A percentile compares a stretch with the other conserved stretches of the same genome.
Conservation (phyloP, 495 filamentous ascomycete species). For the Ramalina peruviana region DNA sequence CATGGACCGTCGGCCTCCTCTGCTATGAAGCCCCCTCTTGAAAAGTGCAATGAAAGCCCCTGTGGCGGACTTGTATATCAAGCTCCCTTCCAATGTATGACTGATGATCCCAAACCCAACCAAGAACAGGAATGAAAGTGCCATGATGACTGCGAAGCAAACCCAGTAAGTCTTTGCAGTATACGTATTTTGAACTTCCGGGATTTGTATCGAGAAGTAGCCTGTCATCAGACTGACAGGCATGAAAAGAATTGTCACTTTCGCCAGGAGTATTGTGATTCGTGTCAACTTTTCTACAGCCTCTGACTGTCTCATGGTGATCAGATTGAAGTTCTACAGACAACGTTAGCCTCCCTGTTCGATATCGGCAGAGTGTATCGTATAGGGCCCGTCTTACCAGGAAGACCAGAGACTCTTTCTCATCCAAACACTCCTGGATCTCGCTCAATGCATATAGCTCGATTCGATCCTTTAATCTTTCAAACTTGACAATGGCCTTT, state of each 20-base stretch:
- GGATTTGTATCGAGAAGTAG: conserved; percentile 68
- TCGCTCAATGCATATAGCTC: conserved; percentile 68
- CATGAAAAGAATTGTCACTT: conserved; percentile 72
- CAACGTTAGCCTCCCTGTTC: conserved; percentile 10
- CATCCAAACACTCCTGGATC: conserved; percentile 62
- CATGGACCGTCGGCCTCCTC: not conserved
- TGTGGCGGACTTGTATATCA: conserved; percentile 33
- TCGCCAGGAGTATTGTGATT: conserved; percentile 69
- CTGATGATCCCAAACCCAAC: conserved; percentile 31
- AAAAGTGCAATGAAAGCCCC: conserved; percentile 23
- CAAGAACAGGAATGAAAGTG: conserved; percentile 45
- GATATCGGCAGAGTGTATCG: not conserved
- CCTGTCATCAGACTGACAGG: conserved; percentile 71
- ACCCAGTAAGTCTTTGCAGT: conserved; percentile 56
- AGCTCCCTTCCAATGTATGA: conserved; percentile 36
- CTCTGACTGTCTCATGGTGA: conserved; percentile 68
- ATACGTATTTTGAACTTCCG: conserved; percentile 43
- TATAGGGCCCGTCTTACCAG: conserved; percentile 30
- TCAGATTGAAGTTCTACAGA: conserved; percentile 70
- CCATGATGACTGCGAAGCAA: conserved; percentile 53
- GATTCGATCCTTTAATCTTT: conserved; percentile 61
- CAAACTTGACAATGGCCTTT: conserved; percentile 58
- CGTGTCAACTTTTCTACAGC: conserved; percentile 65
- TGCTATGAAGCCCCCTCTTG: not conserved
- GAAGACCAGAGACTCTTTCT: conserved; percentile 64